These are phyloP conservation scores for Triticum monococcum DNA, from an alignment of 176 grass and related monocot species.

Conservation along the genomic window DNA sequence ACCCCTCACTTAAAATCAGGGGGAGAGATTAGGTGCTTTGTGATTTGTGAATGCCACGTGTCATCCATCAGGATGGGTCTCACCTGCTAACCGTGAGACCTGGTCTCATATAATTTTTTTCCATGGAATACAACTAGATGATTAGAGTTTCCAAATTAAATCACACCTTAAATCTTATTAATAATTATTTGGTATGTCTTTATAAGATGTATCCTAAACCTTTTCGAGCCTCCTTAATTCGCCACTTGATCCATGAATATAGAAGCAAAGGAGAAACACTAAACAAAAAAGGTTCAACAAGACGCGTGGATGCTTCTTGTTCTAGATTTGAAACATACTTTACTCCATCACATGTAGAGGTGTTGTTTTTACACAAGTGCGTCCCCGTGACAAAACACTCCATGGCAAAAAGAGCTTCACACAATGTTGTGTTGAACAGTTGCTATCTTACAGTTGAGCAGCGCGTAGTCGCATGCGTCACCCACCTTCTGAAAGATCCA, in stretches of 20 bases:
- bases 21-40: too few species aligned
- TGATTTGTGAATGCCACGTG: too few species aligned
- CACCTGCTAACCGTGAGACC: too few species aligned
- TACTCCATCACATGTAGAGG: neutral
- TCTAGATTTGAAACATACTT: neutral
- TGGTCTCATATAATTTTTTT: too few species aligned
- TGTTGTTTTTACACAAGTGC: neutral
- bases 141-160: neutral
- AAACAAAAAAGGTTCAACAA: neutral
- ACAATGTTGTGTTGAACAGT: conserved; percentile 21
- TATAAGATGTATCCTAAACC: neutral
- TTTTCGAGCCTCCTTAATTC: too few species aligned
- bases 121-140: neutral
- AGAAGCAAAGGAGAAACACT: neutral
- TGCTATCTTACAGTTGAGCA: conserved; percentile 30
- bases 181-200: neutral
- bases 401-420: conserved; percentile 26
- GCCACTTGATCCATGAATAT: too few species aligned
- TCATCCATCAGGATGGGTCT: too few species aligned
- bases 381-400: neutral
- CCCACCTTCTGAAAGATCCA: conserved; percentile 69
- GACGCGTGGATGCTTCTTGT: neutral
- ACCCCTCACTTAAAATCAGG: too few species aligned
- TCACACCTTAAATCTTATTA: neutral
- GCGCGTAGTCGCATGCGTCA: conserved; percentile 56